These are phyloP conservation scores for Cadophora sp. DNA, from an alignment of 2,329 filamentous ascomycete species.

Conservation along the genomic window DNA sequence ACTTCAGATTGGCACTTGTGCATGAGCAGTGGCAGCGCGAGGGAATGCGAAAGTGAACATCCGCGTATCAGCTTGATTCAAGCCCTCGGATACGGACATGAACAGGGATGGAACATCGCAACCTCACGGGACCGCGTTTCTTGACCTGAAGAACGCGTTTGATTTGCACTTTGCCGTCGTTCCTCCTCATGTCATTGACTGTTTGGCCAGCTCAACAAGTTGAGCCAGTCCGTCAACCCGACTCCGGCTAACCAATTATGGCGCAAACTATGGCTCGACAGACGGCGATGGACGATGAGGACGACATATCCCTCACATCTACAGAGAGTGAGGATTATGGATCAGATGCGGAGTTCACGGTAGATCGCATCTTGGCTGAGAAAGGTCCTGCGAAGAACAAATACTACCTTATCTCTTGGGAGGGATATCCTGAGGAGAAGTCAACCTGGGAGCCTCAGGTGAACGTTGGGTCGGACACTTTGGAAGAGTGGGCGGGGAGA, in stretches of 20 bases:
- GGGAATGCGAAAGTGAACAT: neutral
- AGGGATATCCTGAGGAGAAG: constrained; percentile 61
- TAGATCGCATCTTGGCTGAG: constrained; percentile 59
- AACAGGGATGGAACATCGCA: neutral
- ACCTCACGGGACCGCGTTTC: neutral
- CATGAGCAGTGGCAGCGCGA: neutral
- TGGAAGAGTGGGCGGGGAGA: constrained; percentile 43
- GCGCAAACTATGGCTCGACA: neutral
- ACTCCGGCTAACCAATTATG: neutral
- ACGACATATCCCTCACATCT: constrained; percentile 63
- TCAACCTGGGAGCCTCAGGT: constrained; percentile 60
- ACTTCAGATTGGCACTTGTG: neutral
- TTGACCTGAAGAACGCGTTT: constrained; percentile 5
- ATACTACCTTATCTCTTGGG: constrained; percentile 70
- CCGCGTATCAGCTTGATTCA: neutral
- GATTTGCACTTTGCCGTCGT: constrained; percentile 4
- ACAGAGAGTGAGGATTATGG: constrained; percentile 40
- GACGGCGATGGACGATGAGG: constrained; percentile 30
- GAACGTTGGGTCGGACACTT: constrained; percentile 49
- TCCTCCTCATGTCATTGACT: neutral
- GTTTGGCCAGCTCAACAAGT: neutral
- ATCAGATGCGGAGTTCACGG: constrained; percentile 34
- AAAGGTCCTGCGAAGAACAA: constrained; percentile 44
- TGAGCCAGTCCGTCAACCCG: neutral
- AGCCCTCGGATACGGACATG: neutral